phyloP scores from a whole-genome alignment of 2,329 filamentous ascomycete species.

The Neobulgaria alba region DNA sequence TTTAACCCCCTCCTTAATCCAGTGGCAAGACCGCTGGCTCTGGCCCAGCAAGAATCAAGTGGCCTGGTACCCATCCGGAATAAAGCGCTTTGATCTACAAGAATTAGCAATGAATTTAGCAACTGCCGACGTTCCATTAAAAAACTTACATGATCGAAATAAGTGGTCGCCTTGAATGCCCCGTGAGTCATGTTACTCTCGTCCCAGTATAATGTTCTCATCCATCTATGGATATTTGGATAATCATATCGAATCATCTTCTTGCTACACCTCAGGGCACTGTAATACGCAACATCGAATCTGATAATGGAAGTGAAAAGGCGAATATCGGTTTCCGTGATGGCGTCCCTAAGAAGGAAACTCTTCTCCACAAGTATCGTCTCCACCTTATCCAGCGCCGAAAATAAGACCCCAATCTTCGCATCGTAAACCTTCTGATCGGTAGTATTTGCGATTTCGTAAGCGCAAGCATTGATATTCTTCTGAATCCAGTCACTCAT shows the following conservation, averaged over 20 bases:
- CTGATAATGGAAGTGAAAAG: slow-evolving; percentile 58
- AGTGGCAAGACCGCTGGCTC: too few relatives aligned
- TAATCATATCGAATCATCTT: slow-evolving; percentile 56
- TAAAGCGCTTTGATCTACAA: too few relatives aligned
- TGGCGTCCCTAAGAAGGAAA: slow-evolving; percentile 53
- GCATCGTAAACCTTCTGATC: slow-evolving; percentile 73
- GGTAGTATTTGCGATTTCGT: slow-evolving; percentile 72
- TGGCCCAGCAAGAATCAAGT: too few relatives aligned
- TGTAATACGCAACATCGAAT: slow-evolving; percentile 60
- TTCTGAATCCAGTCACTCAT: slow-evolving; percentile 74
- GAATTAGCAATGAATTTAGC: too few relatives aligned
- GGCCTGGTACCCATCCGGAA: too few relatives aligned
- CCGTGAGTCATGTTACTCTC: slow-evolving; percentile 4
- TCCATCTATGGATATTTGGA: slow-evolving; percentile 35
- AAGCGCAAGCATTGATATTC: slow-evolving; percentile 58
- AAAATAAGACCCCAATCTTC: slow-evolving; percentile 61
- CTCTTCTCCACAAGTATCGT: slow-evolving; percentile 43
- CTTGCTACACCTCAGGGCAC: slow-evolving; percentile 56
- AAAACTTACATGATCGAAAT: background rate
- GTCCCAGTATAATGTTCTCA: slow-evolving; percentile 6
- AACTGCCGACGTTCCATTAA: too few relatives aligned
- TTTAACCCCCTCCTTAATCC: too few relatives aligned
- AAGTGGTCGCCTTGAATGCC: slow-evolving; percentile 3
- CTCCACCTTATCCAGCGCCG: slow-evolving; percentile 67
- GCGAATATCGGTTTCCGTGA: slow-evolving; percentile 64